Evolutionary conservation across 345 rosid species (phyloP), one percentile per base, ranked within the genome.

Genomic region (Populus davidiana): DNA sequence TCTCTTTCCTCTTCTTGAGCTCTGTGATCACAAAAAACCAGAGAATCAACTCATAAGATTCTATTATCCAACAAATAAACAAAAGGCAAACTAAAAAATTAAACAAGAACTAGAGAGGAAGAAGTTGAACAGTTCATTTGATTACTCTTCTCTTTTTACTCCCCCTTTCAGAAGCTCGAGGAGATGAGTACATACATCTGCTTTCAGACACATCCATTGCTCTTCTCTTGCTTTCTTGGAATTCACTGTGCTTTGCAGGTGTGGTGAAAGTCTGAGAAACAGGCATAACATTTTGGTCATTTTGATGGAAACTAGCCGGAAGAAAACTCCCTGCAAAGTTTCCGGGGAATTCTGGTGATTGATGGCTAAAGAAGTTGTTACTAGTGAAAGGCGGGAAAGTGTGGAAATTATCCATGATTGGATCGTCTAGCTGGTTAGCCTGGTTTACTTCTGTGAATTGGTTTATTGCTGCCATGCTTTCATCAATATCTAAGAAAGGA

Each of bases 1-100:
- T 83, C 83, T 88, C 73, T 93, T 89, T 69, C 90, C 85, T 83
- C 86, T 86, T 73, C 83, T 84, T 59, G 76, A 80, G 73, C 43
- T 79, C 92, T 89, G 72, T 35, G 56, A 64, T 67, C 52, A 27
- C 50, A 69, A 56, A 49, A 6, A 13, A 64, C n/a, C 35, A 33
- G 35, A 44, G 62, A 41, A 62, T 8, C 29, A 49, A 8, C 44
- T 16, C 38, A 47, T 54, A 62, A 52, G 64, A 18, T 70, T 54
- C 79, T n/a, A 3, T 56, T 52, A 54, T 2, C 61, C 61, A 54
- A 20, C 29, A 56, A 65, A 50, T 50, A 10, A 27, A 35, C 33
- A 70, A 16, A 17, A 62, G 7, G 2, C 39, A 3, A 8, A 33
- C 69, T n/a, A 3, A 12, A 69, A 38, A 25, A 69, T n/a, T 20